Percentiles rank a stretch among this genome's conserved stretches.
Conservation (phyloP, 805 yeast genomes). For the Saturnispora mendoncae region DNA sequence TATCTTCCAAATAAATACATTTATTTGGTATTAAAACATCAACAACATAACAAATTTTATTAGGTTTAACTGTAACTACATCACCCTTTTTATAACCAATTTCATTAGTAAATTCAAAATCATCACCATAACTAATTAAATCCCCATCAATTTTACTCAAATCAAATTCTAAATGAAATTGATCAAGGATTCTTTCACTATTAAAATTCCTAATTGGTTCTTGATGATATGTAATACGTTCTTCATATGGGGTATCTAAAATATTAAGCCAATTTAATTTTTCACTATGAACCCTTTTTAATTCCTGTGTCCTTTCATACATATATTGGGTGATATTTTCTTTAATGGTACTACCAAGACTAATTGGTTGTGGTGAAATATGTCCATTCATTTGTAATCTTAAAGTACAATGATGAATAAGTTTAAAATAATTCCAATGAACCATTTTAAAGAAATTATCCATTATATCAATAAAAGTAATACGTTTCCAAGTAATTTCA, state of each 20-base stretch:
- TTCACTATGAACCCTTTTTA: neutral
- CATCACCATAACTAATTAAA: too few species aligned
- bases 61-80: neutral
- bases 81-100: neutral
- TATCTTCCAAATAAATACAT: neutral
- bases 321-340: neutral
- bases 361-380: neutral
- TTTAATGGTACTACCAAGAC: neutral
- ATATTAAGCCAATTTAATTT: too few species aligned
- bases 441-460: neutral
- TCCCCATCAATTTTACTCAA: too few species aligned
- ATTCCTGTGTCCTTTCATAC: neutral
- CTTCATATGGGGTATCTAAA: neutral
- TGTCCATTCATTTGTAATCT: neutral
- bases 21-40: neutral
- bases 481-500: too few species aligned
- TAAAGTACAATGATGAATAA: neutral
- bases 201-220: neutral
- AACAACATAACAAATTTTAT: neutral
- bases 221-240: neutral
- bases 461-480: neutral
- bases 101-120: neutral
- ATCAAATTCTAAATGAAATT: neutral
- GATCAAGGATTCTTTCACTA: neutral
- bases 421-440: neutral